phyloP scores from a whole-genome alignment of 73 alveolate species.

The Symbiodinium pilosum region DNA sequence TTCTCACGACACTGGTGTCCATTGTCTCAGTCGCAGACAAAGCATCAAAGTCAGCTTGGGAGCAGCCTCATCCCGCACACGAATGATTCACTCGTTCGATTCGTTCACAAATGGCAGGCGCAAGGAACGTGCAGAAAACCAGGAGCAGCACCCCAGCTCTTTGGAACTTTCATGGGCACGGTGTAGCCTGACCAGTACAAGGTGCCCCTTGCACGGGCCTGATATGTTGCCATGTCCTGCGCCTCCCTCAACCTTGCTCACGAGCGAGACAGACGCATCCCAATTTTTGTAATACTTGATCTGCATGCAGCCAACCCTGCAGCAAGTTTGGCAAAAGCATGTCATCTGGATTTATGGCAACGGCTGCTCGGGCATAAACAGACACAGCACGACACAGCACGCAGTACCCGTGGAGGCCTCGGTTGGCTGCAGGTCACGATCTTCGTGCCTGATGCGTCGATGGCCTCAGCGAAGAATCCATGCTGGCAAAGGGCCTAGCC shows the following conservation, averaged over 20 bases:
- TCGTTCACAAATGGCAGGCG: background rate
- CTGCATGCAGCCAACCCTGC: slow-evolving; percentile 65
- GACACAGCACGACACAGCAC: too few relatives aligned
- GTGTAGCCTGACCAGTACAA: slow-evolving; percentile 16
- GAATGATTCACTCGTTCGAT: too few relatives aligned
- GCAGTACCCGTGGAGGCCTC: background rate
- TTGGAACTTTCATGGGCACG: slow-evolving; percentile 54
- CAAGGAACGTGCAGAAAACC: background rate
- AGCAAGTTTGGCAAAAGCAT: too few relatives aligned
- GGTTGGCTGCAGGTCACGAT: background rate
- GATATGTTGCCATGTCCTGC: background rate
- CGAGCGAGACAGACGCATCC: slow-evolving; percentile 36
- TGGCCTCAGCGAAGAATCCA: background rate
- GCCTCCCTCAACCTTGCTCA: slow-evolving; percentile 56
- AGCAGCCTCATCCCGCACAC: background rate
- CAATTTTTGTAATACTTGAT: slow-evolving; percentile 65
- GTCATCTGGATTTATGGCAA: too few relatives aligned
- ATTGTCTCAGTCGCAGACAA: background rate
- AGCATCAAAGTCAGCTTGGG: background rate
- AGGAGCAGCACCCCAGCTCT: slow-evolving; percentile 35
- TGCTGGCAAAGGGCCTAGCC: too few relatives aligned
- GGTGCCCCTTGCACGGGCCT: background rate
- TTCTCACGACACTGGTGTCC: too few relatives aligned
- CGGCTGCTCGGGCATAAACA: too few relatives aligned
- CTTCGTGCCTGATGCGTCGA: background rate